Conservation (phyloP, 768 basidiomycete species). For the Mycena rebaudengoi region DNA sequence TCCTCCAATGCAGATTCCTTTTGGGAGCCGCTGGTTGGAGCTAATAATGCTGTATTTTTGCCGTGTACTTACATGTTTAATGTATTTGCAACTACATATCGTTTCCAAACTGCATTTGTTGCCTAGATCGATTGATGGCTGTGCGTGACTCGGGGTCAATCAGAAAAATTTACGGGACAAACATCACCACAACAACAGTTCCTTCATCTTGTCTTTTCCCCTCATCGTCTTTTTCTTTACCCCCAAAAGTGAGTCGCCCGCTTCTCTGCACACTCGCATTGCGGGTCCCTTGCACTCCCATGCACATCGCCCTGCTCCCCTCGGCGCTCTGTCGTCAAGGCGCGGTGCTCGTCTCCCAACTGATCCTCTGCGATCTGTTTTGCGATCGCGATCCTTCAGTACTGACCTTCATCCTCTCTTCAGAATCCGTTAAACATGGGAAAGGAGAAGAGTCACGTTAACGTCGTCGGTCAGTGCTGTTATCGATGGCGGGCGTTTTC, state of each 20-base stretch:
- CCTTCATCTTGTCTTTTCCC: conserved; percentile 51
- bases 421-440: conserved; percentile 83
- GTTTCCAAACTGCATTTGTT: too few relatives aligned
- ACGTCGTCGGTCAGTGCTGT: conserved; percentile 86
- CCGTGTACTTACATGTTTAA: neutral
- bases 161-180: conserved; percentile 28
- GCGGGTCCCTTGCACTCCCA: neutral
- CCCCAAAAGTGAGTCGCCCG: conserved; percentile 45
- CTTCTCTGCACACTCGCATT: neutral
- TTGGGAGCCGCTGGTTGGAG: conserved; percentile 82
- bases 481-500: conserved; percentile 38
- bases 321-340: neutral
- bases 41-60: conserved; percentile 34
- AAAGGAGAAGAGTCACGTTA: conserved; percentile 96
- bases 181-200: conserved; percentile 53
- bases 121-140: neutral
- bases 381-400: too few relatives aligned
- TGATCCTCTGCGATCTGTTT: conserved; percentile 41
- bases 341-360: conserved; percentile 24
- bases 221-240: conserved; percentile 54
- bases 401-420: conserved; percentile 28
- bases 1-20: conserved; percentile 84
- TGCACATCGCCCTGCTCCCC: neutral
- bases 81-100: neutral
- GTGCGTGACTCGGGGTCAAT: too few relatives aligned